Conservation (phyloP, 2,329 filamentous ascomycete genomes). For the Sclerotiophoma versabilis region DNA sequence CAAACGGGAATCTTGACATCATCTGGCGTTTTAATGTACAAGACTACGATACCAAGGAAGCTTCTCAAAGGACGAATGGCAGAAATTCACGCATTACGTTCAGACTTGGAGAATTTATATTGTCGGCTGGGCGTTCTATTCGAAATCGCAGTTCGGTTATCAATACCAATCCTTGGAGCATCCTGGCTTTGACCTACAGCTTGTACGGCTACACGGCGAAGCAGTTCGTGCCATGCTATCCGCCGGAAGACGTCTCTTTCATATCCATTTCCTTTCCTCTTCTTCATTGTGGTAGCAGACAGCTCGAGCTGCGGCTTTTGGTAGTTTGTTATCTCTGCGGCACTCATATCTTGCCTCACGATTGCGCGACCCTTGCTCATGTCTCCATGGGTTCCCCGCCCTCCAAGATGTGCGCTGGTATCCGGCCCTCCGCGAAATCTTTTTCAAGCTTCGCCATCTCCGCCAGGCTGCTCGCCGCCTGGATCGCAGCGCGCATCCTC, state of each 20-base stretch:
- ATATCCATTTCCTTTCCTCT: background rate
- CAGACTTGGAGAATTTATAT: background rate
- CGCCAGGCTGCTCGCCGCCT: slow-evolving; percentile 84
- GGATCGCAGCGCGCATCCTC: slow-evolving; percentile 84
- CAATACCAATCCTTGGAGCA: background rate
- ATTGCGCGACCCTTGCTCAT: slow-evolving; percentile 11
- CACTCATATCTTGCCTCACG: background rate
- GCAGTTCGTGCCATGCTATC: background rate
- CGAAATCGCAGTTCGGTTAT: background rate
- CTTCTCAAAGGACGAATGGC: slow-evolving; percentile 11
- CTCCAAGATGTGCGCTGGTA: slow-evolving; percentile 62
- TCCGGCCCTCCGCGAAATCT: slow-evolving; percentile 84
- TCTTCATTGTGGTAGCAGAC: background rate
- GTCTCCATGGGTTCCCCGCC: slow-evolving; percentile 41
- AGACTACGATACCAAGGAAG: slow-evolving; percentile 26
- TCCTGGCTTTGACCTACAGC: background rate
- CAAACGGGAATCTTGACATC: slow-evolving; percentile 1
- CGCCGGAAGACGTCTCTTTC: background rate
- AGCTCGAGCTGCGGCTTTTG: background rate
- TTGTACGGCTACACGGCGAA: background rate
- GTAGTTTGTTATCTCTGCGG: background rate
- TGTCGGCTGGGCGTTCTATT: background rate
- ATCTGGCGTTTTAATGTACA: slow-evolving; percentile 28
- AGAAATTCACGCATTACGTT: background rate
- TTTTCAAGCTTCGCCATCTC: slow-evolving; percentile 93